Percentiles rank a stretch among this genome's conserved stretches.
phyloP scores from a whole-genome alignment of 1,284 basidiomycete species.

The Coriolopsis trogii region DNA sequence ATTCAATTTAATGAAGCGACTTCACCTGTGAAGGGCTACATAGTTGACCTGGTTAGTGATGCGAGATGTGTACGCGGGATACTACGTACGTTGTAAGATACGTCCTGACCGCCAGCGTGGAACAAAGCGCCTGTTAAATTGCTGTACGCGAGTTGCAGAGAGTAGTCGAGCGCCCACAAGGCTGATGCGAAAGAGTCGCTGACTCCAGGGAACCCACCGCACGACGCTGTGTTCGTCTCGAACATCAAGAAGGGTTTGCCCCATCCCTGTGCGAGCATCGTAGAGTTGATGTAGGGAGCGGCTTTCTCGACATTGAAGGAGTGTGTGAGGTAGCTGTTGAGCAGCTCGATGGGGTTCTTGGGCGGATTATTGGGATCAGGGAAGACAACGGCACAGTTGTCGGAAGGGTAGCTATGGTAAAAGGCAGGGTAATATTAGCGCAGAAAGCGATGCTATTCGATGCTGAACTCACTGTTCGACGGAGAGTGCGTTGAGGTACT shows the following conservation, averaged over 20 bases:
- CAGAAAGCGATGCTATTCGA: neutral
- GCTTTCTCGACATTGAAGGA: constrained; percentile 47
- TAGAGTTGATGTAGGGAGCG: constrained; percentile 49
- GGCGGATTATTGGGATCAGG: constrained; percentile 17
- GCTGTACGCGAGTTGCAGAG: constrained; percentile 37
- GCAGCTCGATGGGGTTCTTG: constrained; percentile 48
- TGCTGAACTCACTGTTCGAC: constrained; percentile 50
- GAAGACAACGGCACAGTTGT: constrained; percentile 41
- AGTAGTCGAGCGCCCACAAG: constrained; percentile 70
- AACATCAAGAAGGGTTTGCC: constrained; percentile 36
- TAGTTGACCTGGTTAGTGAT: no score
- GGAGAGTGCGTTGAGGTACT: constrained; percentile 43
- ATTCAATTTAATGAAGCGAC: constrained; percentile 10
- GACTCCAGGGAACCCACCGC: constrained; percentile 57
- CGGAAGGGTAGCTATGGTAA: constrained; percentile 49
- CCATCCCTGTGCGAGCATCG: constrained; percentile 42
- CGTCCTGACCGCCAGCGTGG: constrained; percentile 44
- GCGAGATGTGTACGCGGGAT: no score
- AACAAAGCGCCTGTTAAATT: constrained; percentile 42
- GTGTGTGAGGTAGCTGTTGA: constrained; percentile 60
- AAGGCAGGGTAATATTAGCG: neutral
- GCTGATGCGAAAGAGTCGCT: constrained; percentile 65
- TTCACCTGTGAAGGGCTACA: constrained; percentile 49
- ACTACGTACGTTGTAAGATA: constrained; percentile 38
- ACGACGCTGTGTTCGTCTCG: constrained; percentile 60